These are phyloP conservation scores for Trichoderma endophyticum DNA, from an alignment of 2,329 filamentous ascomycete species.

Conservation along the genomic window DNA sequence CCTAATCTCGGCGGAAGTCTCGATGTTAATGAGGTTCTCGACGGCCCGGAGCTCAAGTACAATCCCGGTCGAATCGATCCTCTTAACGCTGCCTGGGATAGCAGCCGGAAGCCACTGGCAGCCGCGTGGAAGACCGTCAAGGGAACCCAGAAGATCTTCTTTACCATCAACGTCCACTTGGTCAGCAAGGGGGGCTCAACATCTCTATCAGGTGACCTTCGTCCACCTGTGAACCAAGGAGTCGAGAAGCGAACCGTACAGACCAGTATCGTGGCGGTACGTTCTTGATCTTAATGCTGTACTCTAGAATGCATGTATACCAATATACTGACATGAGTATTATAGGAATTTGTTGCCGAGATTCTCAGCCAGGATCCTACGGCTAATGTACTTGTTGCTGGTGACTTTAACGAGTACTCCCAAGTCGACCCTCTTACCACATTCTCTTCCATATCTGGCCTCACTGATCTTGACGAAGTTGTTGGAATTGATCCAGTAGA, in stretches of 20 bases:
- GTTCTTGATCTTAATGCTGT: constrained; percentile 26
- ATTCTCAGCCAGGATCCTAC: constrained; percentile 55
- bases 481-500: constrained; percentile 51
- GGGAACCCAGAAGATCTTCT: constrained; percentile 53
- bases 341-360: constrained; percentile 50
- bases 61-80: constrained; percentile 70
- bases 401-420: constrained; percentile 72
- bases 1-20: constrained; percentile 53
- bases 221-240: constrained; percentile 64
- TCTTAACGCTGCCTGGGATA: constrained; percentile 54
- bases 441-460: constrained; percentile 52
- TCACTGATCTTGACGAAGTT: constrained; percentile 61
- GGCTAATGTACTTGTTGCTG: constrained; percentile 58
- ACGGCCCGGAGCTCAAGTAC: constrained; percentile 54
- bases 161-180: constrained; percentile 70
- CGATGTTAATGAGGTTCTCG: constrained; percentile 56
- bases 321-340: neutral
- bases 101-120: constrained; percentile 63
- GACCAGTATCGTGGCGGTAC: constrained; percentile 54
- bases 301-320: neutral
- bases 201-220: constrained; percentile 60
- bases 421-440: constrained; percentile 57
- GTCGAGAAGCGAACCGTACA: constrained; percentile 56
- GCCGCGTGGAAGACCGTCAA: constrained; percentile 62
- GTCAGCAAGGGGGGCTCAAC: constrained; percentile 64